Evolutionary conservation across 495 filamentous ascomycete species (phyloP).

Genomic region (Xylaria telfairii): DNA sequence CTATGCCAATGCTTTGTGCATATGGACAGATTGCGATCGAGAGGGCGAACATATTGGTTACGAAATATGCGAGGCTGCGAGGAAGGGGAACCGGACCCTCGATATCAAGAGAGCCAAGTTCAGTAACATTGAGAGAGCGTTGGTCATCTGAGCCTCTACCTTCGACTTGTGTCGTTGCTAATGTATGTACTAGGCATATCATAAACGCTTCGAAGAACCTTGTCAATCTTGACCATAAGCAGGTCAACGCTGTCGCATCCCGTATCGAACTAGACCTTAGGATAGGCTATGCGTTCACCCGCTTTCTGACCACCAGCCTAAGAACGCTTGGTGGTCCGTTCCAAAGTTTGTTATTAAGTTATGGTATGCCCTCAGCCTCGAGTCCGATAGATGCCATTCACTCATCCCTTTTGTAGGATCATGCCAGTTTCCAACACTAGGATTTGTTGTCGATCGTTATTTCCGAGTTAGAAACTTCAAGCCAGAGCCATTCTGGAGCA

Average conservation of each 20-base stretch:
- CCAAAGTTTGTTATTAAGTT: constrained; percentile 74
- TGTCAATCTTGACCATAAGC: constrained; percentile 78
- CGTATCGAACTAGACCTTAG: constrained; percentile 92
- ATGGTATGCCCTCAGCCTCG: constrained; percentile 65
- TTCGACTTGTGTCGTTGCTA: constrained; percentile 22
- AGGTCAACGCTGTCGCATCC: constrained; percentile 86
- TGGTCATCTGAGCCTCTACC: constrained; percentile 39
- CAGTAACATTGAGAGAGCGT: constrained; percentile 95
- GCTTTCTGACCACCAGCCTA: constrained; percentile 80
- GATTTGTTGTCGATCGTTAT: constrained; percentile 96
- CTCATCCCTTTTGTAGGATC: constrained; percentile 63
- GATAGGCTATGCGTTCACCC: constrained; percentile 89
- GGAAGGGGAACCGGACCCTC: constrained; percentile 71
- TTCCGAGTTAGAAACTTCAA: constrained; percentile 91
- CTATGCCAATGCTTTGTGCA: constrained; percentile 73
- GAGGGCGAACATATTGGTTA: constrained; percentile 96
- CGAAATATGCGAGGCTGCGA: constrained; percentile 86
- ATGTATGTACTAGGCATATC: constrained; percentile 68
- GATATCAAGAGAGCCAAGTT: constrained; percentile 87
- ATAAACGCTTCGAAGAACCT: constrained; percentile 81
- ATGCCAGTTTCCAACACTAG: constrained; percentile 95
- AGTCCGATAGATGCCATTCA: neutral
- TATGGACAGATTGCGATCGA: constrained; percentile 99
- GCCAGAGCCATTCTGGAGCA: constrained; percentile 89
- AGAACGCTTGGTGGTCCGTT: constrained; percentile 68